A percentile compares a stretch with the other conserved stretches of the same genome.
Conservation (phyloP, 73 alveolate species). For the Paramecium primaurelia region DNA sequence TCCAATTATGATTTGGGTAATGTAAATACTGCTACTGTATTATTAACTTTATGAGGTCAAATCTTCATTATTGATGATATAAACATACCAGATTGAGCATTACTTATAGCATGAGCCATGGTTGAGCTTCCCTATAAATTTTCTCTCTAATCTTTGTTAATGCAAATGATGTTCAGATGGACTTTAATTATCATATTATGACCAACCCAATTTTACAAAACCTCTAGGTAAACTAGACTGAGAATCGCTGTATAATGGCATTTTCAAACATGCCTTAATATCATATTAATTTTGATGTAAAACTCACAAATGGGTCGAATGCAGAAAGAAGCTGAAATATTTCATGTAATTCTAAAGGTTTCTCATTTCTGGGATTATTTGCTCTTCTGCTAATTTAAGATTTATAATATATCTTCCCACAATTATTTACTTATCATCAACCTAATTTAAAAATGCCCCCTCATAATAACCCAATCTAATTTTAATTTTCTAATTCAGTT, state of each 20-base stretch:
- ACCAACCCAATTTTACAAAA: slow-evolving; percentile 95
- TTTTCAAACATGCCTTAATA: slow-evolving; percentile 91
- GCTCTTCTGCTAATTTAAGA: slow-evolving; percentile 78
- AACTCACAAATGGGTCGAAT: slow-evolving; percentile 88
- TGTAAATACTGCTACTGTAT: slow-evolving; percentile 90
- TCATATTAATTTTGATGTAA: slow-evolving; percentile 94
- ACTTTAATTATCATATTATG: slow-evolving; percentile 88
- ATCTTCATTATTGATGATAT: slow-evolving; percentile 92
- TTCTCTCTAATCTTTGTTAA: slow-evolving; percentile 85
- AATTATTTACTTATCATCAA: slow-evolving; percentile 82
- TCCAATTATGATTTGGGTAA: slow-evolving; percentile 93
- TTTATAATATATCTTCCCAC: slow-evolving; percentile 96
- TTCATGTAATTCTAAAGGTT: slow-evolving; percentile 76
- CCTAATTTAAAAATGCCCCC: slow-evolving; percentile 95
- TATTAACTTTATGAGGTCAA: slow-evolving; percentile 90
- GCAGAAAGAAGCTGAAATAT: slow-evolving; percentile 94
- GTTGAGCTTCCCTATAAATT: slow-evolving; percentile 82
- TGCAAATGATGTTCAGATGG: slow-evolving; percentile 90
- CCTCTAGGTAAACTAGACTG: slow-evolving; percentile 91
- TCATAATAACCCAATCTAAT: slow-evolving; percentile 96
- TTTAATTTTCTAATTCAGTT: slow-evolving; percentile 84
- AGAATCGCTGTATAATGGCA: slow-evolving; percentile 89
- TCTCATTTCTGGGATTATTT: slow-evolving; percentile 66
- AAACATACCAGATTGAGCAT: slow-evolving; percentile 73
- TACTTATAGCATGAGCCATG: slow-evolving; percentile 77